These are phyloP conservation scores for Alternaria ethzedia DNA, from an alignment of 2,329 filamentous ascomycete genomes.

Conservation along the genomic window DNA sequence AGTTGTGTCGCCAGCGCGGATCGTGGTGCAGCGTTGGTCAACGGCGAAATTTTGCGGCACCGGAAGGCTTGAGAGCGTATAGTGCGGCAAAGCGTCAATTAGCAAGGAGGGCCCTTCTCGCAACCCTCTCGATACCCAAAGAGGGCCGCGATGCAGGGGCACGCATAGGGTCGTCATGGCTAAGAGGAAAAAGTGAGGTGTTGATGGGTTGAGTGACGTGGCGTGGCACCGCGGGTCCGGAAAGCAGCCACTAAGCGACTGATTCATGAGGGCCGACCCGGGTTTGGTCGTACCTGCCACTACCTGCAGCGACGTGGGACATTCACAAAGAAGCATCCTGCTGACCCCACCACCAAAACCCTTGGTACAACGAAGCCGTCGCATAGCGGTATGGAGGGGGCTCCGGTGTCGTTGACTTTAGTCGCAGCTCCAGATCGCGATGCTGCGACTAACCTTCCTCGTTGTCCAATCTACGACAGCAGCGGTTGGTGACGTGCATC, in stretches of 20 bases:
- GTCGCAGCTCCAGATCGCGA: constrained; percentile 13
- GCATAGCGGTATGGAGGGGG: constrained; percentile 12
- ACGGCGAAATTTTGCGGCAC: constrained; percentile 20
- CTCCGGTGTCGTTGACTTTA: constrained; percentile 8
- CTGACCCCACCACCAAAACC: constrained; percentile 17
- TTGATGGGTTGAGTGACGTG: constrained; percentile 42
- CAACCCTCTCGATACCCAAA: constrained; percentile 27
- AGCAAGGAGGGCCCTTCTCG: constrained; percentile 27
- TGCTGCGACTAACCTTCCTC: constrained; percentile 6
- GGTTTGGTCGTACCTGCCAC: constrained; percentile 21
- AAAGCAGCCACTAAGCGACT: constrained; percentile 13
- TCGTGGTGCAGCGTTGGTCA: constrained; percentile 35
- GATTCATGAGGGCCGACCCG: constrained; percentile 30
- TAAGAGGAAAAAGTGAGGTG: constrained; percentile 22
- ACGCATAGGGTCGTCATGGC: constrained; percentile 24
- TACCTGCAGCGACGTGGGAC: constrained; percentile 34
- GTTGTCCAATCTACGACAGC: constrained; percentile 14
- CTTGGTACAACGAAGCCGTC: constrained; percentile 21
- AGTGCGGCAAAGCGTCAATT: constrained; percentile 22
- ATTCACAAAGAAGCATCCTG: constrained; percentile 16
- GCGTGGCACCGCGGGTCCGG: constrained; percentile 22
- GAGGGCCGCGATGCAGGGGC: constrained; percentile 37
- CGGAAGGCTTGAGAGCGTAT: constrained; percentile 28
- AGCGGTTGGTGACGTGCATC: constrained; percentile 37
- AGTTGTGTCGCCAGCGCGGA: constrained; percentile 30